Base-by-base conservation (phyloP, 73 alveolate genomes). In the Blepharisma stoltei region DNA sequence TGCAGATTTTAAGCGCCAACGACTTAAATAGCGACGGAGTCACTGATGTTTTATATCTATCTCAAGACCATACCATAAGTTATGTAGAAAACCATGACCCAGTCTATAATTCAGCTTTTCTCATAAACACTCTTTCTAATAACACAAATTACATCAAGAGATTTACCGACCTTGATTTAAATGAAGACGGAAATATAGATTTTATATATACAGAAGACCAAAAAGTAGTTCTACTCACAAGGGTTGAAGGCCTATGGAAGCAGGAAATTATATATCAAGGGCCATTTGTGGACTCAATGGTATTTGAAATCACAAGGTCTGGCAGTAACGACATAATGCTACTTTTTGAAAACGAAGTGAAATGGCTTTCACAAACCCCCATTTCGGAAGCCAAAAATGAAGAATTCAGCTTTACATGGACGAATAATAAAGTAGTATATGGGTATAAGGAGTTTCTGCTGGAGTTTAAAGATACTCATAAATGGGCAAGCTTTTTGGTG, bases 71-170 rank as follows among this genome's bases (percentile, higher is more conserved):
- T 3, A 14, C 37, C 23, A 8, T 60, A 1, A 9, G 46, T 18
- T 25, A 25, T 25, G 23, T 60, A 38, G 73, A 14, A 8, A 60
- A 60, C 23, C 73, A 25, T 18, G 73, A 60, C 46, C 73, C 73
- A 9, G 49, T 60, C 46, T 25, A 60, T 25, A 60, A 9, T 5
- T 14, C 46, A 14, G 46, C 11, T 8, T 8, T 14, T 60, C 46
- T 60, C 0, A 38, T 60, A 9, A 14, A 32, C 3, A 32, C 41
- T 32, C 41, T 9, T 60, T 20, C 23, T 8, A 60, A 60, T 38
- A 8, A 4, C 11, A 60, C 73, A 18, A 38, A 60, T 3, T 14
- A 25, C 3, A 20, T 60, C 46, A 25, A 25, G 18, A 14, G 14
- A 14, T 60, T 60, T 60, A 60, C 23, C 14, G 23, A 11, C 2